Evolutionary conservation across 1,284 basidiomycete species (phyloP).

Genomic region (Boletus hoseneyae): DNA sequence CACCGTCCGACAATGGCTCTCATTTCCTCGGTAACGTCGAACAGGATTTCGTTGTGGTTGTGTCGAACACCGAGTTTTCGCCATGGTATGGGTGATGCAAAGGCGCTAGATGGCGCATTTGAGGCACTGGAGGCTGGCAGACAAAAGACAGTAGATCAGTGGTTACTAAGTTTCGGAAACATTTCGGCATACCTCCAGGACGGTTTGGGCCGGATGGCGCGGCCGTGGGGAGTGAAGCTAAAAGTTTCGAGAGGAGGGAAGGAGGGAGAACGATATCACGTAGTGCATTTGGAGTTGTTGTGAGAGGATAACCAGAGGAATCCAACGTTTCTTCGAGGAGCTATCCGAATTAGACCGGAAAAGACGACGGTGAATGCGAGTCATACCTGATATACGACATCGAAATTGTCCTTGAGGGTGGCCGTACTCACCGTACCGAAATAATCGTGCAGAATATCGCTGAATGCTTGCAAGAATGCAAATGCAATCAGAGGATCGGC

Average conservation of each 20-base stretch:
- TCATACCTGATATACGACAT: constrained; percentile 87
- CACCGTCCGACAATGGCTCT: constrained; percentile 83
- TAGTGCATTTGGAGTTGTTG: constrained; percentile 89
- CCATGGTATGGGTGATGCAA: constrained; percentile 94
- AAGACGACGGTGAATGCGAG: neutral
- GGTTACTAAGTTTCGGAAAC: constrained; percentile 16
- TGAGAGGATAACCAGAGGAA: constrained; percentile 86
- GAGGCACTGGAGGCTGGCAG: constrained; percentile 38
- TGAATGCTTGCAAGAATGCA: constrained; percentile 82
- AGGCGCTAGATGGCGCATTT: constrained; percentile 56
- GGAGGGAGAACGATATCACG: constrained; percentile 92
- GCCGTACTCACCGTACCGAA: constrained; percentile 59
- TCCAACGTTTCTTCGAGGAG: constrained; percentile 95
- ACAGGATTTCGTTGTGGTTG: constrained; percentile 90
- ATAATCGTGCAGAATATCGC: constrained; percentile 84
- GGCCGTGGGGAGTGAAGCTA: constrained; percentile 55
- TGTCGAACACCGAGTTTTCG: constrained; percentile 82
- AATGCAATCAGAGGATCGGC: constrained; percentile 91
- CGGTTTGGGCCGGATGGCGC: constrained; percentile 26
- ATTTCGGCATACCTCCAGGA: constrained; percentile 24
- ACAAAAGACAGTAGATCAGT: constrained; percentile 27
- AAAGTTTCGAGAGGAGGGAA: constrained; percentile 76
- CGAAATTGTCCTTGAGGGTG: constrained; percentile 90
- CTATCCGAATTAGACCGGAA: constrained; percentile 38
- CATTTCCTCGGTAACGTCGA: constrained; percentile 86